Evolutionary conservation across 176 grass and related monocot species (phyloP).

Genomic region (Oryza australiensis): DNA sequence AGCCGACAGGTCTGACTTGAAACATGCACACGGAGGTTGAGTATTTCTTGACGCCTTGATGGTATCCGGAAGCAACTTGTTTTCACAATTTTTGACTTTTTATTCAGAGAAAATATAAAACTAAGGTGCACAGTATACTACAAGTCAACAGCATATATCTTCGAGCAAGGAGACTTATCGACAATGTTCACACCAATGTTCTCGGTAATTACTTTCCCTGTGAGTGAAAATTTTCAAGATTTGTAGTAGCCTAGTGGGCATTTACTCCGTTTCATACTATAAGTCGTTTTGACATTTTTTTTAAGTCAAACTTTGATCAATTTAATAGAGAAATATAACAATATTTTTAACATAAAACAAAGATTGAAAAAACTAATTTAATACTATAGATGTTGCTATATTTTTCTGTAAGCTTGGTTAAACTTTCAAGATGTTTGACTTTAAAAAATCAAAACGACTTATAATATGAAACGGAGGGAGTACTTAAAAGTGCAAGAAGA

Average conservation of each 20-base stretch:
- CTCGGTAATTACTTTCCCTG: not conserved
- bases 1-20: not conserved
- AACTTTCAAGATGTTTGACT: no score
- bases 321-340: no score
- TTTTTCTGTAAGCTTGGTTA: no score
- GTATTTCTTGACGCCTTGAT: not conserved
- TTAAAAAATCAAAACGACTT: no score
- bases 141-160: constrained; percentile 2
- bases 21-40: not conserved
- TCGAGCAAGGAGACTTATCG: not conserved
- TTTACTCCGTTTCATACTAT: no score
- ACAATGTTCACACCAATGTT: constrained; percentile 18
- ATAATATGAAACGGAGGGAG: no score
- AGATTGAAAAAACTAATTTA: no score
- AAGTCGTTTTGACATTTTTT: no score
- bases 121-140: not conserved
- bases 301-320: no score
- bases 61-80: not conserved
- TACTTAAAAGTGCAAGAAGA: not conserved
- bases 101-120: not conserved
- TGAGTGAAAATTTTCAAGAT: not conserved
- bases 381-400: no score
- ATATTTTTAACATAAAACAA: no score
- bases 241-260: not conserved
- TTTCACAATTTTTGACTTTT: not conserved